These are phyloP conservation scores for Scheffersomyces segobiensis DNA, from an alignment of 1,139 yeast species.

Conservation along the genomic window DNA sequence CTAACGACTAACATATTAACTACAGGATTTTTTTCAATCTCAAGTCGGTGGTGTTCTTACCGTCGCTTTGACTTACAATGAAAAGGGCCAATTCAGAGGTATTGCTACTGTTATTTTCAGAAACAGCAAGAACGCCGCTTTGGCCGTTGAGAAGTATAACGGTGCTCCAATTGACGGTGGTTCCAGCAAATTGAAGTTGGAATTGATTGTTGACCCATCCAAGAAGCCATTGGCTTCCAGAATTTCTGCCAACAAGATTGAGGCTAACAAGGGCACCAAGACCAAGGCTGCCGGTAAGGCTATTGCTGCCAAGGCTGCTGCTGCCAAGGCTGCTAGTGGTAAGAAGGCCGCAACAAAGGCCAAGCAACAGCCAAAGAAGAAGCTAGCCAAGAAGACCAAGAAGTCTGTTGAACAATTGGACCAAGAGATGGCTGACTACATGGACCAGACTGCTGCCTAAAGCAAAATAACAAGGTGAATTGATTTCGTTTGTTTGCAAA, in stretches of 20 bases:
- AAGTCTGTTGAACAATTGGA: conserved; percentile 89
- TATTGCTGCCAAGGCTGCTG: conserved; percentile 15
- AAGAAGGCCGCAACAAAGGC: conserved; percentile 29
- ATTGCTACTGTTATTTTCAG: conserved; percentile 83
- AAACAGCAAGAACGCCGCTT: conserved; percentile 61
- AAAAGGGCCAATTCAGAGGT: conserved; percentile 89
- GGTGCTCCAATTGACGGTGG: conserved; percentile 95
- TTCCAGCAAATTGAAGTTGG: conserved; percentile 73
- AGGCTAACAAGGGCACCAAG: conserved; percentile 22
- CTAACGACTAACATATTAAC: conserved; percentile 19
- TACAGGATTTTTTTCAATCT: conserved; percentile 83
- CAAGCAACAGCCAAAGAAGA: conserved; percentile 16
- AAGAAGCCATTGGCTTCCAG: conserved; percentile 75
- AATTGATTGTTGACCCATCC: conserved; percentile 83
- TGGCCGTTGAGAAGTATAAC: conserved; percentile 81
- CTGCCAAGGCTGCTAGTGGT: conserved; percentile 26
- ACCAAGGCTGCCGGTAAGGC: conserved; percentile 16
- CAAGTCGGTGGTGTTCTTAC: conserved; percentile 84
- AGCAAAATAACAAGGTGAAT: not conserved
- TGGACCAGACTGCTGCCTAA: conserved; percentile 27
- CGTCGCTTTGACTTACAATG: conserved; percentile 77
- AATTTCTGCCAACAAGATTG: conserved; percentile 52
- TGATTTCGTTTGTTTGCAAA: not conserved
- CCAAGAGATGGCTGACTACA: conserved; percentile 90
- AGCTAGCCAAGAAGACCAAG: conserved; percentile 52